Percentiles rank a stretch among this genome's conserved stretches.
phyloP scores from a whole-genome alignment of 2,329 filamentous ascomycete genomes.

The Gremmenia infestans region DNA sequence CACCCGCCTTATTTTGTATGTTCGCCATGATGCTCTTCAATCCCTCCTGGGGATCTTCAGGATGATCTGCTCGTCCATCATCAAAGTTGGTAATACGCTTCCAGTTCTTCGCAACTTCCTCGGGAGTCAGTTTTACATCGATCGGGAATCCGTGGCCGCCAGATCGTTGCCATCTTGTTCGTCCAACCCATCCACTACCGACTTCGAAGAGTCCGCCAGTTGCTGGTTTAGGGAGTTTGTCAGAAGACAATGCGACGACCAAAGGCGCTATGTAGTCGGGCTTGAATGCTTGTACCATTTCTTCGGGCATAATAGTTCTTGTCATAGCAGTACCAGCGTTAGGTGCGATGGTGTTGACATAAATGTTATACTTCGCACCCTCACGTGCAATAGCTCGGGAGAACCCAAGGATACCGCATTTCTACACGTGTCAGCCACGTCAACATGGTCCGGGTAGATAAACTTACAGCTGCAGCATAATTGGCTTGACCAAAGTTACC shows the following conservation, averaged over 20 bases:
- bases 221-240: conserved; percentile 77
- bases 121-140: conserved; percentile 76
- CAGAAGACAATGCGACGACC: conserved; percentile 77
- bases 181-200: conserved; percentile 87
- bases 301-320: conserved; percentile 86
- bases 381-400: conserved; percentile 89
- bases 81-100: conserved; percentile 81
- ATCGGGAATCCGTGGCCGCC: conserved; percentile 89
- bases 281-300: conserved; percentile 98
- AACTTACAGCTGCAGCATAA: conserved; percentile 79
- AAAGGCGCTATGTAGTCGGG: conserved; percentile 96
- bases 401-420: conserved; percentile 91
- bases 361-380: conserved; percentile 96
- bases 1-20: conserved; percentile 66
- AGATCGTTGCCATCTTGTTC: conserved; percentile 90
- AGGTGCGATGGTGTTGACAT: conserved; percentile 94
- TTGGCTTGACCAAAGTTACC: conserved; percentile 99
- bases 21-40: conserved; percentile 77
- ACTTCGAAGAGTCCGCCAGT: conserved; percentile 92
- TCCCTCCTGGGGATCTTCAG: conserved; percentile 70
- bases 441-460: conserved; percentile 30
- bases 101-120: conserved; percentile 75
- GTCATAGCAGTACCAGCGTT: conserved; percentile 98
- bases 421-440: conserved; percentile 41
- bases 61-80: conserved; percentile 80